Evolutionary conservation across 257 asterid species (phyloP).

Genomic region (Solanum piurae): DNA sequence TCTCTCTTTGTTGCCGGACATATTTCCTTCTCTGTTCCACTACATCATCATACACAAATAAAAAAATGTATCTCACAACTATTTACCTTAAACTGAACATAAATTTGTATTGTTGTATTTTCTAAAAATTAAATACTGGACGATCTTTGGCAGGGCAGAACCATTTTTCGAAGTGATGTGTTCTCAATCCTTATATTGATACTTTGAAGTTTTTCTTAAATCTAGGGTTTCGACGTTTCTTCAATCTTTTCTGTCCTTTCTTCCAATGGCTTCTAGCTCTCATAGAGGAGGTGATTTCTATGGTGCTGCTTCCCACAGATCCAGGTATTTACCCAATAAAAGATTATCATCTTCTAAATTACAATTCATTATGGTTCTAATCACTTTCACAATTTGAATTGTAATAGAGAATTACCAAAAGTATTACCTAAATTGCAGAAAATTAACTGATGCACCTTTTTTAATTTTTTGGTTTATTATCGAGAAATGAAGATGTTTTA

Average conservation of each 20-base stretch:
- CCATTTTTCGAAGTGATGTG: neutral
- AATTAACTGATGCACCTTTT: neutral
- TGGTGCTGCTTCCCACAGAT: constrained; percentile 56
- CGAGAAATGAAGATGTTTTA: neutral
- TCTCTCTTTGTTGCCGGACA: too few species aligned
- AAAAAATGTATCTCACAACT: neutral
- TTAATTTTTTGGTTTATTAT: neutral
- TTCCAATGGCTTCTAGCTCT: constrained; percentile 11
- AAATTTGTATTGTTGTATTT: neutral
- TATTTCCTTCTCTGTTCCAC: too few species aligned
- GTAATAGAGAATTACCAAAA: neutral
- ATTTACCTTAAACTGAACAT: neutral
- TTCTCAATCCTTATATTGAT: neutral
- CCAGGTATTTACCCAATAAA: constrained; percentile 27
- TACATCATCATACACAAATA: neutral
- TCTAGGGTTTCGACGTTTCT: neutral
- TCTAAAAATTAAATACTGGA: neutral
- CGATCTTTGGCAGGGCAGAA: neutral
- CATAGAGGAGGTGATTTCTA: constrained; percentile 20
- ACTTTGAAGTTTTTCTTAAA: neutral
- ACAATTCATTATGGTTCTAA: neutral
- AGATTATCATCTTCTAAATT: neutral
- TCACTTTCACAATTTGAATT: neutral
- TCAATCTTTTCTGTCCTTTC: neutral
- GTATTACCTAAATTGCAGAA: neutral